Base-by-base conservation (phyloP, 108 stramenopile species). In the Chaetoceros tenuissimus region DNA sequence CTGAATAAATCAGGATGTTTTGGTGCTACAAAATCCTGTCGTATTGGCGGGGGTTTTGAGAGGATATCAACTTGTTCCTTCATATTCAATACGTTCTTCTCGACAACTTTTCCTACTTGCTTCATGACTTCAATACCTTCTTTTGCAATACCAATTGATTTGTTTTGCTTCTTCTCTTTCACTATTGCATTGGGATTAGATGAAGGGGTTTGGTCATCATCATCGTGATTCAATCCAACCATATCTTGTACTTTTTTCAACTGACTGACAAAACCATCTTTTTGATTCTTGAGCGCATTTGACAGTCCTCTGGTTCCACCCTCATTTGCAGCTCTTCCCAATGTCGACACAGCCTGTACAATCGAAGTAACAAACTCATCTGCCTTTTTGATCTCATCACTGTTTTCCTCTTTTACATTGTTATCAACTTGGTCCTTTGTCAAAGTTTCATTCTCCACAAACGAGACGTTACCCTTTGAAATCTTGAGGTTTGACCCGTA, bases 51-150 rank as follows among this genome's bases (percentile, higher is more conserved):
- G 31, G 63, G 73, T 40, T 75, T 25, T 10, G 63, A 66, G 23
- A 65, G 17, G 18, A 57, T 64, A 7, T 67, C 64, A 13, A 50
- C 48, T 17, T 51, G 45, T 54, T 69, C 20, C 34, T 67, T 60
- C 16, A 74, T 56, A 23, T 52, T 53, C 22, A 24, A 28, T 23
- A 57, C 50, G 45, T 76, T 34, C 28, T 77, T 56, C 13, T 58
- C 71, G 0, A 73, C 76, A 1, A 59, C 72, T 30, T 75, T 72
- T 18, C 75, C 73, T 18, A 77, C 64, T 28, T 74, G 62, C 47
- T 62, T 71, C 51, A 81, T 71, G 25, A 81, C 68, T 3, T 51
- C 34, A n/a, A 73, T 51, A 18, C 79, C 73, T 28, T 80, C 63
- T 59, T 71, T 55, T 43, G 34, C 34, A 40, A 80, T 50, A 29